Conservation (phyloP, 1,284 basidiomycete genomes). For the Irpex rosettiformis region DNA sequence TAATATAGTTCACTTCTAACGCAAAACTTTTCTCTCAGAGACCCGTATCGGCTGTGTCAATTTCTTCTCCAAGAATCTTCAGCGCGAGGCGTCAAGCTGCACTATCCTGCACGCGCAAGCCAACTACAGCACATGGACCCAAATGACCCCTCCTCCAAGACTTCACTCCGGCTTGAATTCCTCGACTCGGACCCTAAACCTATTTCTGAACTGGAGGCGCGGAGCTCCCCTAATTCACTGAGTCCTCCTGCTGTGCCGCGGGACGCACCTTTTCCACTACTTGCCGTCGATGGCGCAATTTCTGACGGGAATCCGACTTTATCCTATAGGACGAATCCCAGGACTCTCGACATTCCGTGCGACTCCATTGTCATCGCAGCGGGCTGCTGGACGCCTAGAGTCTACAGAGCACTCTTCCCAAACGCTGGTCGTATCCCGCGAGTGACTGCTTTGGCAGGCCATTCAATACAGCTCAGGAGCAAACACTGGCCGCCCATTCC, state of each 20-base stretch:
- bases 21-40: slow-evolving; percentile 21
- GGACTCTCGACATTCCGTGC: slow-evolving; percentile 30
- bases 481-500: slow-evolving; percentile 24
- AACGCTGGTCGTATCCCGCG: slow-evolving; percentile 28
- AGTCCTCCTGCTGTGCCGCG: not conserved
- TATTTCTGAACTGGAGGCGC: not conserved
- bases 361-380: slow-evolving; percentile 51
- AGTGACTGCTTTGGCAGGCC: slow-evolving; percentile 30
- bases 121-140: slow-evolving; percentile 18
- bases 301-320: not conserved
- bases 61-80: slow-evolving; percentile 45
- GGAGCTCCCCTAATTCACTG: slow-evolving; percentile 11
- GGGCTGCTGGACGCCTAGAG: slow-evolving; percentile 61
- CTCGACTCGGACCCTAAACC: slow-evolving; percentile 9
- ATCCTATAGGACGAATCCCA: slow-evolving; percentile 3
- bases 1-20: not conserved
- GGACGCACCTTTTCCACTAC: slow-evolving; percentile 2
- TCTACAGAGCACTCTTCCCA: slow-evolving; percentile 48
- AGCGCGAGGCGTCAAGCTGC: slow-evolving; percentile 36
- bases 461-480: slow-evolving; percentile 28
- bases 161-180: slow-evolving; percentile 22
- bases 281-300: not conserved
- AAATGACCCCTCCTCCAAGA: slow-evolving; percentile 7
- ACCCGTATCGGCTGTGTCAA: slow-evolving; percentile 47
- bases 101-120: slow-evolving; percentile 31